Evolutionary conservation across 2,329 filamentous ascomycete species (phyloP), one percentile per base, ranked within the genome.

Genomic region (Lecanicillium sp.): DNA sequence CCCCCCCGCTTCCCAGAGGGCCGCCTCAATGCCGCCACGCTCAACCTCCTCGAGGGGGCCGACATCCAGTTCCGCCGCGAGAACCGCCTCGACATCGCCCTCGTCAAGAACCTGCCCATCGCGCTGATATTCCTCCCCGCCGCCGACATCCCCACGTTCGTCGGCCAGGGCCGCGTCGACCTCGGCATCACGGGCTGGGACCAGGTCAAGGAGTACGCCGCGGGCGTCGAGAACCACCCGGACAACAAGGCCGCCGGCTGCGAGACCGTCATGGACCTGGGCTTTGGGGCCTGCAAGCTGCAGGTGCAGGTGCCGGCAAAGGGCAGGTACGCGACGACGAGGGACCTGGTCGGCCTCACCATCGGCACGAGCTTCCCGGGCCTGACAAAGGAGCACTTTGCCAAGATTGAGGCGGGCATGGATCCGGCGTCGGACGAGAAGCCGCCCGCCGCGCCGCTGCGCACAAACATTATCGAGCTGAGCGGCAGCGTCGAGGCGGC

Each of bases 1-100:
- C 33, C 42, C 42, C 39, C 40, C 47, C 42, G 51, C 30, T 20
- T 35, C 33, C 4, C 62, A 95, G 90, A 98, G 85, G 93, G 93
- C 55, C 87, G 93, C 49, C 83, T 98, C 48, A 87, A 96, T 69
- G 81, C 89, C 69, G 82, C 88, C 50, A 83, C 87, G 47, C 81
- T 98, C 43, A 90, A 97, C 66, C 83, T 98, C 44, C 86, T 98
- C 47, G 79, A 90, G 62, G 93, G 93, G 56, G 89, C 87, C 60
- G 93, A 98, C 67, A 91, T 98, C 60, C 90, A 98, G 67, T 98
- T 98, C 74, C 84, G 87, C 66, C 85, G 93, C 62, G 90, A 96
- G 74, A 90, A 86, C 66, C 86, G 93, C 51, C 87, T 97, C 60
- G 93, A 98, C 67, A 96, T 98, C 62, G 93, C 93, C 14, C 84